Percentiles rank a stretch among this genome's conserved stretches.
Evolutionary conservation across 2,329 filamentous ascomycete species (phyloP).

Genomic region (Clonostachys rhizophaga): DNA sequence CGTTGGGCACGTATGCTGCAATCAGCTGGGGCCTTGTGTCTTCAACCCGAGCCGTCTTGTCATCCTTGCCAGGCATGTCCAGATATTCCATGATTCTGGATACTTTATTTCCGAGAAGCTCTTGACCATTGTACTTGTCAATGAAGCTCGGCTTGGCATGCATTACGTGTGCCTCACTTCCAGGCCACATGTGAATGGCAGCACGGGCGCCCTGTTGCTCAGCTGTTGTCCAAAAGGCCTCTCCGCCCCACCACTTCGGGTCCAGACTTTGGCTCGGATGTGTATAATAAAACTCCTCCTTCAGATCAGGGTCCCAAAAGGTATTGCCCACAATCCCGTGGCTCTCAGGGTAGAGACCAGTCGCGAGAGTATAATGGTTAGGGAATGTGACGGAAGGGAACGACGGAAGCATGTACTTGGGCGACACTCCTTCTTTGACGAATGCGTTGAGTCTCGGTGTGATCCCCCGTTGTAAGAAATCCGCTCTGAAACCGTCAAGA

Average conservation of each 20-base stretch:
- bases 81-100: constrained; percentile 75
- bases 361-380: constrained; percentile 91
- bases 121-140: constrained; percentile 79
- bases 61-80: constrained; percentile 72
- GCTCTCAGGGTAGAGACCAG: constrained; percentile 85
- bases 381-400: constrained; percentile 97
- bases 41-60: constrained; percentile 38
- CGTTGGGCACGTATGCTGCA: constrained; percentile 89
- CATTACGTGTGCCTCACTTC: constrained; percentile 81
- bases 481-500: constrained; percentile 91
- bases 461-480: constrained; percentile 79
- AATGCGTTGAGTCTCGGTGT: constrained; percentile 80
- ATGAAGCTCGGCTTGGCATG: constrained; percentile 73
- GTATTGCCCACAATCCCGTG: constrained; percentile 92
- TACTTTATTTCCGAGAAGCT: constrained; percentile 71
- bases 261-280: constrained; percentile 71
- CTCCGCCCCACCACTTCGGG: constrained; percentile 90
- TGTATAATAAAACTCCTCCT: constrained; percentile 85
- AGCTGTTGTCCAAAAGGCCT: constrained; percentile 91
- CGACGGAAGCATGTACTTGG: constrained; percentile 86
- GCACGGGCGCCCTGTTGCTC: constrained; percentile 74
- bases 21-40: constrained; percentile 81
- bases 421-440: constrained; percentile 78
- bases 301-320: constrained; percentile 80
- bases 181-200: constrained; percentile 98